Evolutionary conservation across 768 basidiomycete genomes (phyloP).

Genomic region (Pleurotus djamor): DNA sequence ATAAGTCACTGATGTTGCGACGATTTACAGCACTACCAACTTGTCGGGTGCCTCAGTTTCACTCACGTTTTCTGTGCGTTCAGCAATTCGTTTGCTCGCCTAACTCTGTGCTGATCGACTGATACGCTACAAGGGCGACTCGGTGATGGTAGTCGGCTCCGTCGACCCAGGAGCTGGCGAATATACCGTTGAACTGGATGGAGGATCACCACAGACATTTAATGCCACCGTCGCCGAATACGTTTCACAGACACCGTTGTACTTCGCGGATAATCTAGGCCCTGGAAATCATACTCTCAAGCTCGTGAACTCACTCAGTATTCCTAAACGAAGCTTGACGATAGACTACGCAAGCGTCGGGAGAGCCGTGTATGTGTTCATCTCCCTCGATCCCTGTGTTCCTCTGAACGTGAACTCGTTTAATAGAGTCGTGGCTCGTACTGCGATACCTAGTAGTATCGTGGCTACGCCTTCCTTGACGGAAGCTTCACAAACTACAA

Average conservation of each 20-base stretch:
- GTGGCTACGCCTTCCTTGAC: too few species aligned
- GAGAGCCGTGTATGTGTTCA: not conserved
- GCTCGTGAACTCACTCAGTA: not conserved
- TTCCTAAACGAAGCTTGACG: not conserved
- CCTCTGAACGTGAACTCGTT: too few species aligned
- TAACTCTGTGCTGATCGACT: not conserved
- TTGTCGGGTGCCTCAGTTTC: not conserved
- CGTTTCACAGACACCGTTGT: not conserved
- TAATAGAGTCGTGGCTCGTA: too few species aligned
- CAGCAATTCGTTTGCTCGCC: not conserved
- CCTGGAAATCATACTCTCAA: conserved; percentile 4
- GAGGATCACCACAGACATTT: not conserved
- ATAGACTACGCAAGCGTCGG: conserved; percentile 2
- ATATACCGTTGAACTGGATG: conserved; percentile 4
- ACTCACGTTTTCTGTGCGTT: not conserved
- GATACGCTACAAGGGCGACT: not conserved
- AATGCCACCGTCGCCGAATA: conserved; percentile 1
- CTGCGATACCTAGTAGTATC: too few species aligned
- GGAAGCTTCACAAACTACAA: too few species aligned
- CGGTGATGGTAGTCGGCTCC: not conserved
- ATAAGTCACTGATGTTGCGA: not conserved
- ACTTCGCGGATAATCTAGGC: conserved; percentile 5
- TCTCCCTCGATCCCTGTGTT: not conserved
- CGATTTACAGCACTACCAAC: not conserved
- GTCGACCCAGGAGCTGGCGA: not conserved